Evolutionary conservation across 352 stramenopile species (phyloP).

Genomic region (Elongisporangium anandrum): DNA sequence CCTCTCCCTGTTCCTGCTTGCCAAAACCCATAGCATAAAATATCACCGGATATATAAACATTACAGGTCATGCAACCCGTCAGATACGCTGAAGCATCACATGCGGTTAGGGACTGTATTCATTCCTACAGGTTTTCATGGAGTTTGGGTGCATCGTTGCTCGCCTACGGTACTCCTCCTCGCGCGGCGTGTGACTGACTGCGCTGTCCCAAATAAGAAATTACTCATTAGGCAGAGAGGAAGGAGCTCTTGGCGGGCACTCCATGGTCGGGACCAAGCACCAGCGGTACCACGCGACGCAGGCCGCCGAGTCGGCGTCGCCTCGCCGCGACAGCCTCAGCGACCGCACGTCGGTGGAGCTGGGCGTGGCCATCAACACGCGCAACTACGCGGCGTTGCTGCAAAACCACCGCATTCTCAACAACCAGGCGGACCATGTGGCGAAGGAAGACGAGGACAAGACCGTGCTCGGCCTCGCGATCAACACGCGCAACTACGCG

Average conservation of each 20-base stretch:
- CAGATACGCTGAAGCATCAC: neutral
- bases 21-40: neutral
- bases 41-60: neutral
- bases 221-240: neutral
- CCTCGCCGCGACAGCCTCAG: constrained; percentile 7
- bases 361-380: constrained; percentile 58
- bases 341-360: constrained; percentile 16
- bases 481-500: constrained; percentile 48
- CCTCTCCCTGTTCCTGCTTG: neutral
- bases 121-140: neutral
- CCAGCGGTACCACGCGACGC: constrained; percentile 10
- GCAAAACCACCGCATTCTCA: constrained; percentile 16
- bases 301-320: constrained; percentile 11
- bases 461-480: constrained; percentile 39
- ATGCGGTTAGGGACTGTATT: neutral
- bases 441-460: constrained; percentile 24
- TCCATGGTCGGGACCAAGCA: constrained; percentile 1
- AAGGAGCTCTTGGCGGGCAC: neutral
- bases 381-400: constrained; percentile 61
- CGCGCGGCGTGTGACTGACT: neutral
- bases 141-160: neutral
- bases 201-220: constrained; percentile 1
- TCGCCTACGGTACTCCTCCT: neutral
- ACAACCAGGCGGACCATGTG: constrained; percentile 8
- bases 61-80: neutral